Percentiles rank a stretch among this genome's conserved stretches.
These are phyloP conservation scores for Tulasnella sp. DNA, from an alignment of 768 basidiomycete species.

Conservation along the genomic window DNA sequence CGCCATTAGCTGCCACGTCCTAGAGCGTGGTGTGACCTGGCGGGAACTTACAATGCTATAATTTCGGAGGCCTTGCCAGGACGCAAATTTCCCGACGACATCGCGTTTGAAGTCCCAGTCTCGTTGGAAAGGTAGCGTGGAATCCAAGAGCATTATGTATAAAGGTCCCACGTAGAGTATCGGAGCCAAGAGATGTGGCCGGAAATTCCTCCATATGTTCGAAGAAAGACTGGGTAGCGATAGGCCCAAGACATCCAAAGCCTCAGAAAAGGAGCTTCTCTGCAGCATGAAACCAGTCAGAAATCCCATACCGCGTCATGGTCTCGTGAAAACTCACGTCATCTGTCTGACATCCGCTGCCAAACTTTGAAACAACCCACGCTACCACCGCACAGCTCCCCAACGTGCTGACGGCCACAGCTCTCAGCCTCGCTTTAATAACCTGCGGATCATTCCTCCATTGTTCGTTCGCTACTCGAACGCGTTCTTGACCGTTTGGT, in stretches of 20 bases:
- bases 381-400: constrained; percentile 59
- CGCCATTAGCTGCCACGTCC: neutral
- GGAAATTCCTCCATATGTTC: constrained; percentile 31
- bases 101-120: constrained; percentile 52
- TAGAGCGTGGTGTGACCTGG: neutral
- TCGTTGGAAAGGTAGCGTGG: constrained; percentile 59
- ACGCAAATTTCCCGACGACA: constrained; percentile 50
- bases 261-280: constrained; percentile 9
- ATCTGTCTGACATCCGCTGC: neutral
- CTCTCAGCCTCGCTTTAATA: constrained; percentile 74
- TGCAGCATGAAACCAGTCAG: neutral
- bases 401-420: constrained; percentile 66
- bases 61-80: constrained; percentile 70
- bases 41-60: constrained; percentile 53
- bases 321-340: constrained; percentile 1
- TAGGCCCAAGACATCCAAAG: constrained; percentile 31
- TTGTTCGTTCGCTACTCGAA: constrained; percentile 50
- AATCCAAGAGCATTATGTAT: constrained; percentile 55
- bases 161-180: constrained; percentile 78
- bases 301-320: too few species aligned
- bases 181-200: constrained; percentile 68
- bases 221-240: neutral
- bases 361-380: constrained; percentile 39
- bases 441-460: constrained; percentile 86
- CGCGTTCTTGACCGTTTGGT: constrained; percentile 41